Conservation (phyloP, 2,329 filamentous ascomycete species). For the Phaeosphaeria sp. region DNA sequence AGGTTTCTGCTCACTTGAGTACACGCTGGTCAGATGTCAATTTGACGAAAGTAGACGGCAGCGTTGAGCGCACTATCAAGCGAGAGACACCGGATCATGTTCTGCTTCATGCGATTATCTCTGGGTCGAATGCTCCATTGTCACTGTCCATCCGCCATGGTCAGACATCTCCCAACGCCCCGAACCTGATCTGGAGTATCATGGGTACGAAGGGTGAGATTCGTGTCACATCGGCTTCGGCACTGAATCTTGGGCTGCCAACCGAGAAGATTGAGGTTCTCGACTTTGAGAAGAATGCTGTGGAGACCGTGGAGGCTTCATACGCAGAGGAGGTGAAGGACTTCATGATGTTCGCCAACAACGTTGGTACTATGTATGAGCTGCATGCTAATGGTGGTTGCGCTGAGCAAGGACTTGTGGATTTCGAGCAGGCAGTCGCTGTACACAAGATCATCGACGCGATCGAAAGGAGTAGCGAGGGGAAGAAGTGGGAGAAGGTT, state of each 20-base stretch:
- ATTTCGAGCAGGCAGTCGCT: slow-evolving; percentile 8
- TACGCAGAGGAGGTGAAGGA: slow-evolving; percentile 58
- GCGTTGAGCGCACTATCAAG: background rate
- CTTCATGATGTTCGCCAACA: slow-evolving; percentile 46
- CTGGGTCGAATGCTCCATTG: slow-evolving; percentile 15
- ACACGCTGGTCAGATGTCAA: slow-evolving; percentile 12
- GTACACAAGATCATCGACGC: slow-evolving; percentile 5
- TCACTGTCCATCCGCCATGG: slow-evolving; percentile 57
- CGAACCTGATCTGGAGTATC: slow-evolving; percentile 58
- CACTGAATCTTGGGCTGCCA: slow-evolving; percentile 40
- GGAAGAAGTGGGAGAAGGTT: background rate
- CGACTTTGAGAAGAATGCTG: slow-evolving; percentile 54
- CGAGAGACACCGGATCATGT: slow-evolving; percentile 25
- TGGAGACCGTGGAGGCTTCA: slow-evolving; percentile 53
- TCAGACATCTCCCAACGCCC: slow-evolving; percentile 56
- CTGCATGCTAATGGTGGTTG: slow-evolving; percentile 51
- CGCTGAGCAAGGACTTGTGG: slow-evolving; percentile 8
- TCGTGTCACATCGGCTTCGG: slow-evolving; percentile 35
- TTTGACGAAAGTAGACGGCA: slow-evolving; percentile 16
- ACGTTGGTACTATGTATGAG: slow-evolving; percentile 63
- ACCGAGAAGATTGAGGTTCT: slow-evolving; percentile 58
- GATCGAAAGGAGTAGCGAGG: slow-evolving; percentile 6
- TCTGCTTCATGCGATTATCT: slow-evolving; percentile 49
- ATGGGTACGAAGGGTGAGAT: slow-evolving; percentile 54
- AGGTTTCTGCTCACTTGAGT: slow-evolving; percentile 5